These are phyloP conservation scores for Geranium incanum DNA, from an alignment of 441 rosid genomes.

Conservation along the genomic window DNA sequence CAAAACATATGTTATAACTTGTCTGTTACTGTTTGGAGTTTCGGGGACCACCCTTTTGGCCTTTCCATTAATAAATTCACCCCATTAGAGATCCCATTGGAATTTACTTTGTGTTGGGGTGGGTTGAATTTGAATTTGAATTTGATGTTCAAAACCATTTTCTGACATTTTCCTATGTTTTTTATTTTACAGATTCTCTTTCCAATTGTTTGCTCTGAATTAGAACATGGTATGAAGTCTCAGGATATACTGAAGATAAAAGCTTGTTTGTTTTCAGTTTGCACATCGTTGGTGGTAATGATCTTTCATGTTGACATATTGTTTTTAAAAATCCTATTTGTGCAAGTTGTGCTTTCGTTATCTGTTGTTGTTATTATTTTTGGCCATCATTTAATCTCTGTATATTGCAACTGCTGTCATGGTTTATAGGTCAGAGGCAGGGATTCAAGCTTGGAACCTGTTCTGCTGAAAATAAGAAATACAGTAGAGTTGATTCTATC, in stretches of 20 bases:
- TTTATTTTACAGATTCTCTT: slow-evolving; percentile 54
- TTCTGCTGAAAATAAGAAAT: slow-evolving; percentile 45
- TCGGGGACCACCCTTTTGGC: not conserved
- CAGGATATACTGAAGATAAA: slow-evolving; percentile 53
- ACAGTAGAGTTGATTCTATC: slow-evolving; percentile 44
- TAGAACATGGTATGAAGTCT: slow-evolving; percentile 41
- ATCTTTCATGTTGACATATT: slow-evolving; percentile 15
- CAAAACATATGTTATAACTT: not conserved
- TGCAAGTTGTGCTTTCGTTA: slow-evolving; percentile 9
- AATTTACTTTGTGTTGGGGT: slow-evolving; percentile 5
- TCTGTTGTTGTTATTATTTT: slow-evolving; percentile 9
- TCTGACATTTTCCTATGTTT: slow-evolving; percentile 10
- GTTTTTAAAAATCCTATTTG: not conserved
- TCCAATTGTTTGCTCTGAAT: slow-evolving; percentile 45
- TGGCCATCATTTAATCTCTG: slow-evolving; percentile 14
- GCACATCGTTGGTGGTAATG: slow-evolving; percentile 76
- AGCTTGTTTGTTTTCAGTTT: slow-evolving; percentile 74
- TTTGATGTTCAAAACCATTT: slow-evolving; percentile 3
- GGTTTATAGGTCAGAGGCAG: slow-evolving; percentile 50
- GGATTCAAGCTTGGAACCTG: slow-evolving; percentile 45
- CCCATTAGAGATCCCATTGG: not conserved
- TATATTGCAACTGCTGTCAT: slow-evolving; percentile 23
- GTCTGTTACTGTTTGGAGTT: slow-evolving; percentile 2
- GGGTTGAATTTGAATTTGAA: not conserved
- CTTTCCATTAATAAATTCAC: not conserved